A percentile compares a stretch with the other conserved stretches of the same genome.
Evolutionary conservation across 2,329 filamentous ascomycete genomes (phyloP).

Genomic region (Magnaporthiopsis rhizophila): DNA sequence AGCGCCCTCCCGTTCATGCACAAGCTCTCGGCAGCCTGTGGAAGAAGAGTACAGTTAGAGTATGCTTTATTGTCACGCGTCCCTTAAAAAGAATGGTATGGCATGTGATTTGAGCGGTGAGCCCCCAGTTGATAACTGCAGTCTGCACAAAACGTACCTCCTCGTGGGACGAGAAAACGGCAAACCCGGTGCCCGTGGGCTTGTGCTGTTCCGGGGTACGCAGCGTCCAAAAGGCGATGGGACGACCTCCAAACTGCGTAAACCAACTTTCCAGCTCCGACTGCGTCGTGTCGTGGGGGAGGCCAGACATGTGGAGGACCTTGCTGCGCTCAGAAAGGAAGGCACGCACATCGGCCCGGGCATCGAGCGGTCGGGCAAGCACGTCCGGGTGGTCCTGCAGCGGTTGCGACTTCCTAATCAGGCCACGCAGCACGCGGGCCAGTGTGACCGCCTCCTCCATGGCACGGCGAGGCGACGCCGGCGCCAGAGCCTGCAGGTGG

Average conservation of each 20-base stretch:
- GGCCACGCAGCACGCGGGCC: conserved; percentile 79
- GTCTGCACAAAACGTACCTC: conserved; percentile 62
- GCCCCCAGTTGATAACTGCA: background rate
- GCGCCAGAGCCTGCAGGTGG: conserved; percentile 90
- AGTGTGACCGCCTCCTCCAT: conserved; percentile 97
- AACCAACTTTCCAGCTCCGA: conserved; percentile 99
- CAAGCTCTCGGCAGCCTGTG: conserved; percentile 85
- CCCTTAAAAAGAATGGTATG: background rate
- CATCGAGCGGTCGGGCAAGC: conserved; percentile 90
- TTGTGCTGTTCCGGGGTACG: conserved; percentile 98
- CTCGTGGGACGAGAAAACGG: conserved; percentile 97
- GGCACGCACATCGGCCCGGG: conserved; percentile 87
- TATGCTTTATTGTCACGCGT: background rate
- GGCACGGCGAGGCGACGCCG: conserved; percentile 87
- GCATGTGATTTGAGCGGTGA: background rate
- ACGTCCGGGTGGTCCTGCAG: conserved; percentile 91
- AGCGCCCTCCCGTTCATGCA: conserved; percentile 98
- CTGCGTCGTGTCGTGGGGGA: conserved; percentile 96
- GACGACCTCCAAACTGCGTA: conserved; percentile 93
- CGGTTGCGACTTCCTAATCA: conserved; percentile 95
- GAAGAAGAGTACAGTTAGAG: conserved; percentile 3
- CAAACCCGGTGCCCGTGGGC: conserved; percentile 96
- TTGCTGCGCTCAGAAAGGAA: conserved; percentile 96
- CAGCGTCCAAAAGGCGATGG: conserved; percentile 98
- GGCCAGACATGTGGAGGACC: conserved; percentile 93